These are phyloP conservation scores for Backusella australiensis DNA, from an alignment of 192 early-diverging fungal genomes.

Conservation along the genomic window DNA sequence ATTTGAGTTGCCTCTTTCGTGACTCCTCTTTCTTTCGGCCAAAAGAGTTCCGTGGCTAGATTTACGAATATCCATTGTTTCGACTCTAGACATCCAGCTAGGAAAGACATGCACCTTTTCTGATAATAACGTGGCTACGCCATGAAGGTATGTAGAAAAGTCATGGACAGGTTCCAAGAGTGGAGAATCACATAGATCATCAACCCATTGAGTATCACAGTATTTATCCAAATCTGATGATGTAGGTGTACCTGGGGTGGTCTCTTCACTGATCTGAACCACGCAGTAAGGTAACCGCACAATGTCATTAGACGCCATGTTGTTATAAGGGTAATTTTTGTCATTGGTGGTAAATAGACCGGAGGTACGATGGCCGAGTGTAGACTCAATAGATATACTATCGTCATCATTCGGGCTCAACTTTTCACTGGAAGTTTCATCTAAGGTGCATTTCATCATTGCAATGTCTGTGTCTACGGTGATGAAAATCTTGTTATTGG, in stretches of 20 bases:
- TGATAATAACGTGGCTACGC: neutral
- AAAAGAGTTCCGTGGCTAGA: neutral
- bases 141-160: constrained; percentile 18
- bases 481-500: neutral
- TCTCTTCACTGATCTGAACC: constrained; percentile 11
- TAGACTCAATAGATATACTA: neutral
- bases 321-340: neutral
- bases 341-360: neutral
- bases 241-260: neutral
- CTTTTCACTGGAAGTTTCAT: neutral
- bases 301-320: neutral
- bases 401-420: neutral
- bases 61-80: constrained; percentile 8
- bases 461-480: constrained; percentile 10
- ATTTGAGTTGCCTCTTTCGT: neutral
- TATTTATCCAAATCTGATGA: neutral
- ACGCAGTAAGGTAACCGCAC: constrained; percentile 16
- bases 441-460: neutral
- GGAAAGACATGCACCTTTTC: constrained; percentile 13
- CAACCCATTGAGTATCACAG: neutral
- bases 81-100: neutral
- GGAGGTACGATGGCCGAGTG: neutral
- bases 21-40: neutral
- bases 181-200: neutral
- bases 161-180: constrained; percentile 15